Conservation (phyloP, 805 yeast species). For the Starmerella geochares region DNA sequence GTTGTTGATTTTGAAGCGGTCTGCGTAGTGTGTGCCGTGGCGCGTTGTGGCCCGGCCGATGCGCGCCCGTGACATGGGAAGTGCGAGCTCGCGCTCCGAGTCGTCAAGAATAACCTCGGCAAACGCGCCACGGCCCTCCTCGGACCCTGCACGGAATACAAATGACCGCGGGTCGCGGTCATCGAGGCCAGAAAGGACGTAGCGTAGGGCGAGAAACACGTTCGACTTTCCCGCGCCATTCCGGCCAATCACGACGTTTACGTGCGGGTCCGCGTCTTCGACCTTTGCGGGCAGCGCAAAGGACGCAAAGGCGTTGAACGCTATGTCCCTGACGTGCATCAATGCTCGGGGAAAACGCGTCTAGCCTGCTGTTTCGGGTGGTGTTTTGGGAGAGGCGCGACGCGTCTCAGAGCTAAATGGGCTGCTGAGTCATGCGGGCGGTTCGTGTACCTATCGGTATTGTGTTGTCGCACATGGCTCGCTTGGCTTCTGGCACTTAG, state of each 20-base stretch:
- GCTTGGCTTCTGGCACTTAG: too few species aligned
- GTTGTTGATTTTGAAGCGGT: constrained; percentile 71
- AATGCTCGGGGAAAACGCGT: not conserved
- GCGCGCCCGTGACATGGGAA: constrained; percentile 55
- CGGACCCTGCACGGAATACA: constrained; percentile 36
- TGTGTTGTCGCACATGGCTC: too few species aligned
- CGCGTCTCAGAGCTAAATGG: not conserved
- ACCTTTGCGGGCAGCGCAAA: constrained; percentile 73
- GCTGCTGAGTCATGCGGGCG: not conserved
- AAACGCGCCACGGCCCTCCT: constrained; percentile 40
- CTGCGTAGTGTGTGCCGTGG: constrained; percentile 40
- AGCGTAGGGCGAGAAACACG: constrained; percentile 88
- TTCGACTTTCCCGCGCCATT: constrained; percentile 72
- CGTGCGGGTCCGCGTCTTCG: constrained; percentile 64
- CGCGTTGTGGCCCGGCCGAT: constrained; percentile 86
- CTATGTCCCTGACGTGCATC: constrained; percentile 35
- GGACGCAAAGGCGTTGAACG: constrained; percentile 88
- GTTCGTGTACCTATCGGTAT: too few species aligned
- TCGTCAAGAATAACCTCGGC: constrained; percentile 87
- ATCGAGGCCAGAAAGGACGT: constrained; percentile 74
- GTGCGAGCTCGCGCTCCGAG: constrained; percentile 61
- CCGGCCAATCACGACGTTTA: constrained; percentile 56
- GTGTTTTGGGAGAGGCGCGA: not conserved
- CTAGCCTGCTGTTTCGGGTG: not conserved
- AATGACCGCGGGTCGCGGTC: constrained; percentile 32